Evolutionary conservation across 345 rosid species (phyloP).

Genomic region (Rhodamnia rubescens): DNA sequence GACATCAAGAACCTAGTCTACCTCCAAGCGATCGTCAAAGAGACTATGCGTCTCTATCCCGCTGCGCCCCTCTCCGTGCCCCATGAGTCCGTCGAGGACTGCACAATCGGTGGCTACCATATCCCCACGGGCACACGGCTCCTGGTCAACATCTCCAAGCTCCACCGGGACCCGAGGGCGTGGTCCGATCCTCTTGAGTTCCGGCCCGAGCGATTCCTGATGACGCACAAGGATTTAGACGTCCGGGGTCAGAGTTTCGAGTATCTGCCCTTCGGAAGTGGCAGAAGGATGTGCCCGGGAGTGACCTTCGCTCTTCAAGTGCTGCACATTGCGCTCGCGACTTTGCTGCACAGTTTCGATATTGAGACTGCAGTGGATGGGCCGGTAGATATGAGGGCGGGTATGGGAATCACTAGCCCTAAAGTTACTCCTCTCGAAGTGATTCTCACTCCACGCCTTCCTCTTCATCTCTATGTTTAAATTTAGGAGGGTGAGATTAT

Average conservation of each 20-base stretch:
- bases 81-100: slow-evolving; percentile 37
- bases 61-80: slow-evolving; percentile 43
- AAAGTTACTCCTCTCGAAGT: slow-evolving; percentile 37
- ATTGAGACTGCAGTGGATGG: slow-evolving; percentile 1
- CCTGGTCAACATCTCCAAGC: slow-evolving; percentile 40
- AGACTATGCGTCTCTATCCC: slow-evolving; percentile 49
- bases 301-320: slow-evolving; percentile 27
- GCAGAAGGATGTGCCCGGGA: slow-evolving; percentile 44
- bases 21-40: slow-evolving; percentile 54
- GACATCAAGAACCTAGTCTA: slow-evolving; percentile 35
- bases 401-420: slow-evolving; percentile 19
- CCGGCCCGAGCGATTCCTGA: slow-evolving; percentile 38
- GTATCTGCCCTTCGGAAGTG: slow-evolving; percentile 39
- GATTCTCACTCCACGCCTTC: slow-evolving; percentile 25
- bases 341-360: slow-evolving; percentile 35
- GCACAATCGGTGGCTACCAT: slow-evolving; percentile 30
- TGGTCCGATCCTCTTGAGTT: slow-evolving; percentile 32
- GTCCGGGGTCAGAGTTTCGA: slow-evolving; percentile 34
- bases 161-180: slow-evolving; percentile 29
- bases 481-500: background rate
- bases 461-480: background rate
- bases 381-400: slow-evolving; percentile 21
- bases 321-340: slow-evolving; percentile 23
- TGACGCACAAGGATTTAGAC: slow-evolving; percentile 18
- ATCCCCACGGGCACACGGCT: slow-evolving; percentile 36